Conservation (phyloP, 2,329 filamentous ascomycete genomes). For the Clonostachys solani region DNA sequence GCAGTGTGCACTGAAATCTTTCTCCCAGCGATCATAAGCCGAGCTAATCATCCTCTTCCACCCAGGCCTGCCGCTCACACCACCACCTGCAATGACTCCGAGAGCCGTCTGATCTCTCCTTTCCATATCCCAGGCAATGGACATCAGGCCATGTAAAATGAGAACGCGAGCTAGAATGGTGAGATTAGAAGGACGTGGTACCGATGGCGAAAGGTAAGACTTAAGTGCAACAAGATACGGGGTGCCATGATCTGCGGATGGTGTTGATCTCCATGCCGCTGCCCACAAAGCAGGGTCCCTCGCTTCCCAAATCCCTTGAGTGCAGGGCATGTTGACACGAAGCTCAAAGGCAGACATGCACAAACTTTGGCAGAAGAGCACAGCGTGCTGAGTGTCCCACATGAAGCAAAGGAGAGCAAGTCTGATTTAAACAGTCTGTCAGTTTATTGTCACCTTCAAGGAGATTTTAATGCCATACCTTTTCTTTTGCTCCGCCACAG, state of each 20-base stretch:
- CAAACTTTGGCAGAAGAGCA: conserved; percentile 60
- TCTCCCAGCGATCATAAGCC: conserved; percentile 54
- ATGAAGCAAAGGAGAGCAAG: conserved; percentile 59
- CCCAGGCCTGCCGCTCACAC: conserved; percentile 2
- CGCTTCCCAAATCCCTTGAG: conserved; percentile 53
- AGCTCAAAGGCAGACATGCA: conserved; percentile 65
- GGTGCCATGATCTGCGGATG: conserved; percentile 14
- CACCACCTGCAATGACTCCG: conserved; percentile 25
- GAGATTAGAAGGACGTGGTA: conserved; percentile 28
- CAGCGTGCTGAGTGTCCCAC: conserved; percentile 63
- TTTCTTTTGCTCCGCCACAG: conserved; percentile 54
- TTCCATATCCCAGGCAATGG: conserved; percentile 57
- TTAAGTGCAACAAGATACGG: conserved; percentile 50
- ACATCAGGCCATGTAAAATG: conserved; percentile 58
- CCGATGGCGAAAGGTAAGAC: conserved; percentile 45
- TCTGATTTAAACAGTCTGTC: conserved; percentile 13
- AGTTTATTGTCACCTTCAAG: background rate
- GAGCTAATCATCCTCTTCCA: conserved; percentile 47
- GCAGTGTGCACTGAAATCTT: conserved; percentile 50
- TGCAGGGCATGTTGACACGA: conserved; percentile 49
- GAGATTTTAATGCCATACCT: conserved; percentile 22
- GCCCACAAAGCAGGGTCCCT: conserved; percentile 45
- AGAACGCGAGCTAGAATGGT: conserved; percentile 49
- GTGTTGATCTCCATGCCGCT: conserved; percentile 21
- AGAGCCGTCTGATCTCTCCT: conserved; percentile 58